A percentile compares a stretch with the other conserved stretches of the same genome.
These are phyloP conservation scores for Pseudogymnoascus sp. DNA, from an alignment of 2,329 filamentous ascomycete genomes.

Conservation along the genomic window DNA sequence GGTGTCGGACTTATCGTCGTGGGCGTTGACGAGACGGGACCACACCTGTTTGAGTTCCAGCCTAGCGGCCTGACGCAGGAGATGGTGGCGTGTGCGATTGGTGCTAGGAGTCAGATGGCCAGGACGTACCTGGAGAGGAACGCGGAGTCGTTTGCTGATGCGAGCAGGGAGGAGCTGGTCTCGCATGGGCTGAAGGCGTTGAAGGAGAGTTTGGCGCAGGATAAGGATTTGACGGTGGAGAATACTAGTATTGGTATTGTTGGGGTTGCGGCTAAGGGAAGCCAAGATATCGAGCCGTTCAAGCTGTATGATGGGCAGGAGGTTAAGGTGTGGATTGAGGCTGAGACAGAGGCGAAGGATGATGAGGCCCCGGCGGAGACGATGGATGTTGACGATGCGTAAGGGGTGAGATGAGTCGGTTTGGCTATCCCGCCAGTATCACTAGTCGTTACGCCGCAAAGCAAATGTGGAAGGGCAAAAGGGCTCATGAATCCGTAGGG, in stretches of 20 bases:
- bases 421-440: background rate
- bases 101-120: conserved; percentile 93
- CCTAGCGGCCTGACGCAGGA: conserved; percentile 93
- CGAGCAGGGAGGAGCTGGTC: conserved; percentile 76
- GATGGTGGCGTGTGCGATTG: conserved; percentile 94
- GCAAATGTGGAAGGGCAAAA: background rate
- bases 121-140: conserved; percentile 93
- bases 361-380: conserved; percentile 37
- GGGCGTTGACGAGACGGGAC: conserved; percentile 86
- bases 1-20: conserved; percentile 89
- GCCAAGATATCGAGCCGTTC: conserved; percentile 65
- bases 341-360: conserved; percentile 51
- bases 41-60: conserved; percentile 98
- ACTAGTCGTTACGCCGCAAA: background rate
- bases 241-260: conserved; percentile 90
- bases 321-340: conserved; percentile 78
- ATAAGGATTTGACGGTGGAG: conserved; percentile 94
- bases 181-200: conserved; percentile 83
- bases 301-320: conserved; percentile 86
- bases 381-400: conserved; percentile 38
- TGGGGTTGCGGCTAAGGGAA: conserved; percentile 48
- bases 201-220: conserved; percentile 92
- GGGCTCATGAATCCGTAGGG: conserved; percentile 8
- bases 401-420: conserved; percentile 11
- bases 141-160: conserved; percentile 71